Base-by-base conservation (phyloP, 1,284 basidiomycete genomes). In the Jaminaea rosea region DNA sequence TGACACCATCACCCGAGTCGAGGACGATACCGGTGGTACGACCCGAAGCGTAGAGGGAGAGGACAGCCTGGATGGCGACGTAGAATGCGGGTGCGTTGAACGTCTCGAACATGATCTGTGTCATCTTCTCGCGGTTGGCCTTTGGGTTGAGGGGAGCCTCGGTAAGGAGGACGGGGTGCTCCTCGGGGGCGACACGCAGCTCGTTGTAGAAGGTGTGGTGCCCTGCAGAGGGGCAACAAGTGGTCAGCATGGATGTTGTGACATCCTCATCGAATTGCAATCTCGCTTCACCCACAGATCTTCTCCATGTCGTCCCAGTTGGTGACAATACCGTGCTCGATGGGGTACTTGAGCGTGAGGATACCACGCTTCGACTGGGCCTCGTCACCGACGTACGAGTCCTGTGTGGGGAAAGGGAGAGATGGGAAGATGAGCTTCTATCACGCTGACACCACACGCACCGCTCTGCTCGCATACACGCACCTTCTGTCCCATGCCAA, bases 81-180 rank as follows among this genome's bases (percentile, higher is more conserved):
- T 91, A 91, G 81, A 92, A 90, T 15, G 88, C 88, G 51, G 88
- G 88, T 4, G 83, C 83, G 78, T 91, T 92, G 83, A 93, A 92
- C 44, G 88, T 92, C 81, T 93, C 88, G 77, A 93, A 93, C 87
- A 91, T 91, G 81, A 91, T 90, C 79, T 91, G 88, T 58, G 88
- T 90, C 88, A 91, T 91, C 82, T 91, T 91, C 80, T 93, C 88
- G 75, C 88, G 81, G 80, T 92, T 91, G 58, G 85, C 85, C 81
- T 91, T 92, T 67, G 89, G 88, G 81, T 91, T 93, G 63, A 90
- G 82, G 79, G 88, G 82, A n/a, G 88, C 89, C 78, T 93, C 89
- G 60, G 89, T 92, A 80, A 93, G 81, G 39, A 93, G 81, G 60
- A 91, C 86, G 60, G 89, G 88, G 80, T 92, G 88, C 80, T 92